phyloP scores from a whole-genome alignment of 805 yeast species.

The Suhomyces prunicola region DNA sequence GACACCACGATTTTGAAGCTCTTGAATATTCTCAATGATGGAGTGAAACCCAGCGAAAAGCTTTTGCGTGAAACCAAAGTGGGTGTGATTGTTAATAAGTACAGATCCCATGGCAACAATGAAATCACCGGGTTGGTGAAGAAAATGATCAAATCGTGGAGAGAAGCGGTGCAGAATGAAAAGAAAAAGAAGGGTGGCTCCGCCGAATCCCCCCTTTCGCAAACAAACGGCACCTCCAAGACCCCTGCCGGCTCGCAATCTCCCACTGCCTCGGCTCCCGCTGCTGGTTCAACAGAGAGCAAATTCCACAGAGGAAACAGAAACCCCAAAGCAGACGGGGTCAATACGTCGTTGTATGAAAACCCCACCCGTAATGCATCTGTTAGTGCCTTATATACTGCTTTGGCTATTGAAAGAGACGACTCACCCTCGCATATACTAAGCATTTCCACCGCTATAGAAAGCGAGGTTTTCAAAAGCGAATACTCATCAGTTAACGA shows the following conservation, averaged over 20 bases:
- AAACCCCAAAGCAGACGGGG: slow-evolving; percentile 77
- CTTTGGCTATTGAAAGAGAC: slow-evolving; percentile 77
- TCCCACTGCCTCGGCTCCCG: slow-evolving; percentile 7
- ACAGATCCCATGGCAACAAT: slow-evolving; percentile 61
- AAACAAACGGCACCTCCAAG: neutral
- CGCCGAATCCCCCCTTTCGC: slow-evolving; percentile 1
- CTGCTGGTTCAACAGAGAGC: slow-evolving; percentile 28
- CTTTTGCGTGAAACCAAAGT: slow-evolving; percentile 89
- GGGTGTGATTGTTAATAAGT: slow-evolving; percentile 94
- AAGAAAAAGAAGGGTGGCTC: slow-evolving; percentile 41
- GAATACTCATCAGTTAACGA: slow-evolving; percentile 57
- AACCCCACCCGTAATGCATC: slow-evolving; percentile 83
- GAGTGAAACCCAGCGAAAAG: slow-evolving; percentile 80
- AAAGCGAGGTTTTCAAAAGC: slow-evolving; percentile 60
- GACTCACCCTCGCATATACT: slow-evolving; percentile 58
- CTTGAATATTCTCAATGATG: slow-evolving; percentile 60
- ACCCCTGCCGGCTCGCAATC: slow-evolving; percentile 2
- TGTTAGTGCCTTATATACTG: slow-evolving; percentile 79
- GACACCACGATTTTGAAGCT: slow-evolving; percentile 62
- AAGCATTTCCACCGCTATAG: slow-evolving; percentile 65
- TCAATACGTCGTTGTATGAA: slow-evolving; percentile 64
- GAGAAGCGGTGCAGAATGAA: slow-evolving; percentile 75
- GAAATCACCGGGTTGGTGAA: slow-evolving; percentile 75
- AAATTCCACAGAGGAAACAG: slow-evolving; percentile 55
- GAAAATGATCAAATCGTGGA: slow-evolving; percentile 83